Conservation (phyloP, 306 rosid genomes). For the Urtica urens region DNA sequence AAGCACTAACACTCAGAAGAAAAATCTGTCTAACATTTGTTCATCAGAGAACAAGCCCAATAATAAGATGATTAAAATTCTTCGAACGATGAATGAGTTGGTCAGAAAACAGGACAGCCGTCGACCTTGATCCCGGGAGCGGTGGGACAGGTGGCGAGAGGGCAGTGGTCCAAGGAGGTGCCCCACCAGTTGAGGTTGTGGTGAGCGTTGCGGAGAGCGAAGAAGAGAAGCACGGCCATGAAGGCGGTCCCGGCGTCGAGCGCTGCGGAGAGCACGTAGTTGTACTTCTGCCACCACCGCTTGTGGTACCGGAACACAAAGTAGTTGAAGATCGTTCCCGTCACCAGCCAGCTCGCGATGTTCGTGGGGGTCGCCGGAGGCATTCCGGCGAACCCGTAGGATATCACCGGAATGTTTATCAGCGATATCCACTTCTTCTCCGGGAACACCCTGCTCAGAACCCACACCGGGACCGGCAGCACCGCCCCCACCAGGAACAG, state of each 20-base stretch:
- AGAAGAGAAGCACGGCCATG: conserved; percentile 86
- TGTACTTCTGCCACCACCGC: conserved; percentile 97
- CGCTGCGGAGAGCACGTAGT: conserved; percentile 84
- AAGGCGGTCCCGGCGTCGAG: conserved; percentile 95
- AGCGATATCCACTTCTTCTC: conserved; percentile 82
- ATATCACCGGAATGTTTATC: conserved; percentile 85
- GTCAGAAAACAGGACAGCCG: conserved; percentile 65
- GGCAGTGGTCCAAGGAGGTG: conserved; percentile 65
- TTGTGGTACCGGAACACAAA: conserved; percentile 72
- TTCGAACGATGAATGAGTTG: no score
- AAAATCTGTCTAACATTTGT: no score
- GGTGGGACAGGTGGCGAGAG: conserved; percentile 82
- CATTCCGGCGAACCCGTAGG: conserved; percentile 93
- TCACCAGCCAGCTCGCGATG: conserved; percentile 89
- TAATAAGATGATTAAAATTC: no score
- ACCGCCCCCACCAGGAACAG: conserved; percentile 75
- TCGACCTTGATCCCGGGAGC: conserved; percentile 68
- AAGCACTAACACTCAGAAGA: no score
- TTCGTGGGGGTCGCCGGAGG: conserved; percentile 97
- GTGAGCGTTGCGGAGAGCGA: conserved; percentile 62
- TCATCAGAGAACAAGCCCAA: no score
- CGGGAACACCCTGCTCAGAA: conserved; percentile 68
- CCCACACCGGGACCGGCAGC: conserved; percentile 79
- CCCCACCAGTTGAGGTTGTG: conserved; percentile 84
- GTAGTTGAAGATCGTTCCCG: conserved; percentile 83